Base-by-base conservation (phyloP, 2,329 filamentous ascomycete species). In the Delphinella strobiligena region DNA sequence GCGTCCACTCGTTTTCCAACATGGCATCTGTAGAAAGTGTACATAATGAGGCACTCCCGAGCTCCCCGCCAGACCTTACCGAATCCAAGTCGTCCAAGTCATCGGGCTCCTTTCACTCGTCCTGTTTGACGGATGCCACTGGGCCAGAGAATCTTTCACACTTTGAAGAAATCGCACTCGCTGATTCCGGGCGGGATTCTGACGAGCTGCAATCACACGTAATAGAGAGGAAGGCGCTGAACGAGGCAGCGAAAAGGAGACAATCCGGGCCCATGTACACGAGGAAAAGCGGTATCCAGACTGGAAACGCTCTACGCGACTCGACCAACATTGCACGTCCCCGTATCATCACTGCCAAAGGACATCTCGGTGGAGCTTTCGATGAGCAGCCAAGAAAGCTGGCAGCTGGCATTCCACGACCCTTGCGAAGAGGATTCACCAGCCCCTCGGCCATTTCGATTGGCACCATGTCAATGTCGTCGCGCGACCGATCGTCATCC, bases 101-200 rank as follows among this genome's bases (percentile, higher is more conserved):
- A 19, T 54, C 51, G 15, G 52, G 51, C n/a, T 93, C 85, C 4
- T 82, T 89, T 53, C 81, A 80, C 51, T 93, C 87, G 29, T 79
- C 82, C 41, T 78, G 75, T 45, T 81, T 76, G 52, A 81, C 86
- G 52, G 82, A 84, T 49, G 55, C 60, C 34, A 58, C 61, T 44
- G 56, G 58, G 50, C 61, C 64, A 18, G 77, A 80, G 53, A 84
- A 93, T 54, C 74, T 81, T 42, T 78, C 77, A 47, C 79, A 95
- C 58, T 95, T 95, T 53, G 89, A 96, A 59, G 89, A 95, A 48
- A 94, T 95, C 56, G 85, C 82, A 10, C 75, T 96, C 19, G 81
- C 87, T 44, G 80, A 83, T 29, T 41, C 39, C 16, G 44, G 40
- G 18, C 44, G 48, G 16, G 49, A 53, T 24, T 47, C 49, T 4